Conservation (phyloP, 2,329 filamentous ascomycete genomes). For the Clarireedia paspali region DNA sequence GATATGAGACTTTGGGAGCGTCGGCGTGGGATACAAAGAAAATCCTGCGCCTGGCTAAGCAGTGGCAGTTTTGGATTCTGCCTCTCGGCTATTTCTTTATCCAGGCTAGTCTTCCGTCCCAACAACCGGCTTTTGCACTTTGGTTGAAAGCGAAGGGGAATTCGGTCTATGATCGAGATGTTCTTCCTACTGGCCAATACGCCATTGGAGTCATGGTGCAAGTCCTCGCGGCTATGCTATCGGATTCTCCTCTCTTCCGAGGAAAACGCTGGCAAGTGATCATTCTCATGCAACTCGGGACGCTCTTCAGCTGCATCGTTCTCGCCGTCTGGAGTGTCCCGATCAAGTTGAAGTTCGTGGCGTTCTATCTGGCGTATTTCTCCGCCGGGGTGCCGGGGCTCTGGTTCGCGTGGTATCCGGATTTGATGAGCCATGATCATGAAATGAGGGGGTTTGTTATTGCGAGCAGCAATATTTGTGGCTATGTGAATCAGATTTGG, state of each 20-base stretch:
- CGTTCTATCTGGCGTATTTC: too few relatives aligned
- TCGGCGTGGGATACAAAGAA: slow-evolving; percentile 20
- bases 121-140: slow-evolving; percentile 19
- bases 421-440: too few relatives aligned
- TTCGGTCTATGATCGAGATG: slow-evolving; percentile 18
- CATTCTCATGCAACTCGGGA: slow-evolving; percentile 17
- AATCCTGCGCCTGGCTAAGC: slow-evolving; percentile 19
- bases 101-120: slow-evolving; percentile 14
- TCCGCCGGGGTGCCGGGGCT: too few relatives aligned
- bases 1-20: slow-evolving; percentile 19
- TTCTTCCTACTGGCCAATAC: slow-evolving; percentile 18
- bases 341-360: too few relatives aligned
- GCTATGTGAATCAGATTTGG: slow-evolving; percentile 22
- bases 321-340: too few relatives aligned
- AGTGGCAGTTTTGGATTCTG: slow-evolving; percentile 25
- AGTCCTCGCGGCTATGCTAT: slow-evolving; percentile 19
- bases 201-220: slow-evolving; percentile 17
- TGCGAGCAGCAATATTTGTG: slow-evolving; percentile 17
- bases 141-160: slow-evolving; percentile 16
- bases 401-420: too few relatives aligned
- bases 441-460: slow-evolving; percentile 19
- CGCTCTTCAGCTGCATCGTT: slow-evolving; percentile 9
- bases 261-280: slow-evolving; percentile 23
- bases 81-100: slow-evolving; percentile 22
- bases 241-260: slow-evolving; percentile 18